Base-by-base conservation (phyloP, 768 basidiomycete genomes). In the Leccinum obscurum region DNA sequence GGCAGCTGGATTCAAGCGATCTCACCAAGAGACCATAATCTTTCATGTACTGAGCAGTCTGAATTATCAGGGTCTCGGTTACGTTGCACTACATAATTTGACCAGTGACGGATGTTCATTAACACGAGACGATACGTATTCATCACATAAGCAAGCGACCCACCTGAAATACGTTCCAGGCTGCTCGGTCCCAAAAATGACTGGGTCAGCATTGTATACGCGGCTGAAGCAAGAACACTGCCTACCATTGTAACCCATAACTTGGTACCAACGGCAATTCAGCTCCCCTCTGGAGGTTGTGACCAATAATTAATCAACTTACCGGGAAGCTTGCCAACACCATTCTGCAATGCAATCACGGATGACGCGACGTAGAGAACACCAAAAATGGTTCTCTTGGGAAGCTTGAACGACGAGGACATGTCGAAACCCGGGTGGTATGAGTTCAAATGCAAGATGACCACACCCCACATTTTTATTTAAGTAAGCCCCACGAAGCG, bases 101-200 rank as follows among this genome's bases (percentile, higher is more conserved):
- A 56, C 49, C 54, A 20, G 35, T 24, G 32, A 50, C 30, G n/a
- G 3, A 28, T 17, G n/a, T 10, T 34, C 39, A 56, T 55, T 35
- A 54, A 52, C 11, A 24, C 13, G 11, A 52, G 32, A 28, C 24
- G 30, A 61, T 28, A 14, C 15, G 4, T 11, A 32, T 26, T 10
- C 46, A 35, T 61, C n/a, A 30, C 26, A 34, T 39, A 17, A 39
- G 39, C 9, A 17, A 39, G 15, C 9, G n/a, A 64, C 78, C 37
- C 62, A 86, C 85, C 65, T 81, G 80, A 59, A 82, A 88, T 5
- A 80, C 86, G 65, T 88, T 87, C 87, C 87, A 88, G 5, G 86
- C 86, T 87, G 50, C 26, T 15, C 4, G 4, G 32, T 6, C 10
- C 32, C 56, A 11, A 53, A 37, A 8, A 59, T 44, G 30, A 28